phyloP scores from a whole-genome alignment of 805 yeast species.

The Candida xiaguanensis region DNA sequence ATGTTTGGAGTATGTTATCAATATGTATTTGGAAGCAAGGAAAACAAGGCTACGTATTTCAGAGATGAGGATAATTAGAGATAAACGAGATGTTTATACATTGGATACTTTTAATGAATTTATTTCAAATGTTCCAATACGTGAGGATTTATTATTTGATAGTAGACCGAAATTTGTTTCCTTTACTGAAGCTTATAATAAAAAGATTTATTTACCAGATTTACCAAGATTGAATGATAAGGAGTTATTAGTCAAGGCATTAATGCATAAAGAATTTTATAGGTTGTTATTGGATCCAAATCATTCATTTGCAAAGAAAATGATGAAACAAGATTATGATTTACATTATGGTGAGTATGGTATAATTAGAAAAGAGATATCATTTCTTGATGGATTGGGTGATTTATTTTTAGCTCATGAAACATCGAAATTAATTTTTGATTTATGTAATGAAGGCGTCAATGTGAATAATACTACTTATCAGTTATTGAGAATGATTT shows the following conservation, averaged over 20 bases:
- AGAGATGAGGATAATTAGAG: constrained; percentile 6
- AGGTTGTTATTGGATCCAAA: constrained; percentile 24
- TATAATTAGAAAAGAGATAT: constrained; percentile 30
- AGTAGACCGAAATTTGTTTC: constrained; percentile 14
- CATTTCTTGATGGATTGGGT: constrained; percentile 40
- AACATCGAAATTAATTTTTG: constrained; percentile 30
- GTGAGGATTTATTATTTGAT: constrained; percentile 20
- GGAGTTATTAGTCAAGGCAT: constrained; percentile 27
- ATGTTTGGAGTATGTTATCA: constrained; percentile 28
- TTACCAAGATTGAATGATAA: constrained; percentile 30
- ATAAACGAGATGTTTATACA: constrained; percentile 9
- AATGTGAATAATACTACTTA: constrained; percentile 9
- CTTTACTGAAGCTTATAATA: constrained; percentile 21
- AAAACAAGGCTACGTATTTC: constrained; percentile 8
- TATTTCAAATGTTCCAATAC: constrained; percentile 20
- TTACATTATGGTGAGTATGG: constrained; percentile 17
- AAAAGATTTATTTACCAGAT: constrained; percentile 27
- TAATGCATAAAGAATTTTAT: constrained; percentile 37
- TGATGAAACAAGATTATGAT: constrained; percentile 17
- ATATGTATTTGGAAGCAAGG: constrained; percentile 23
- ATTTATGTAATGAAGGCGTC: constrained; percentile 11
- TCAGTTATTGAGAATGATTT: constrained; percentile 25
- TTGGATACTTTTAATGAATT: constrained; percentile 21
- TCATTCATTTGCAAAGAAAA: constrained; percentile 23
- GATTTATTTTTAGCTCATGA: constrained; percentile 38